phyloP scores from a whole-genome alignment of 495 filamentous ascomycete genomes.

The Penicilliopsis zonata region DNA sequence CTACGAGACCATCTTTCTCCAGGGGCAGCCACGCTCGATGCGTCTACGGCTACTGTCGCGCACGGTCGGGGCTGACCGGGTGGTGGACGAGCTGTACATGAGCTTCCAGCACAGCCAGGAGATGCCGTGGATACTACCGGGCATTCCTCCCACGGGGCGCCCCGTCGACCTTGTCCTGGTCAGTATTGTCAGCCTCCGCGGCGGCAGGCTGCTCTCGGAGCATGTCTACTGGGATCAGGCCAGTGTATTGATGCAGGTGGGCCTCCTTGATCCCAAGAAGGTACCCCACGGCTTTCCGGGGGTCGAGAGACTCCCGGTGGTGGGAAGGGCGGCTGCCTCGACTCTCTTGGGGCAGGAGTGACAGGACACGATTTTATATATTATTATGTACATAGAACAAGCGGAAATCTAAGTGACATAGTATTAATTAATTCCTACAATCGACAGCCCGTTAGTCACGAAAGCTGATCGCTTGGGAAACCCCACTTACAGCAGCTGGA shows the following conservation, averaged over 20 bases:
- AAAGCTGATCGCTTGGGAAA: too few relatives aligned
- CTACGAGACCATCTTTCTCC: conserved; percentile 61
- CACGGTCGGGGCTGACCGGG: conserved; percentile 46
- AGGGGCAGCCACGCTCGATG: conserved; percentile 51
- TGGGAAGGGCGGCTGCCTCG: conserved; percentile 11
- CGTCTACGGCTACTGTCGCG: conserved; percentile 57
- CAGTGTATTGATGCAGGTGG: conserved; percentile 62
- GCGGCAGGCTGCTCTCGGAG: conserved; percentile 62
- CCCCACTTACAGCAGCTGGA: too few relatives aligned
- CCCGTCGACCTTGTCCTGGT: conserved; percentile 57
- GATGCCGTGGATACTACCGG: conserved; percentile 71
- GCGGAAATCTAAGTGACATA: too few relatives aligned
- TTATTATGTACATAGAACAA: too few relatives aligned
- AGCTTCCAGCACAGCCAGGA: conserved; percentile 57
- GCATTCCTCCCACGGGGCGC: conserved; percentile 54
- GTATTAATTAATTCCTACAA: too few relatives aligned
- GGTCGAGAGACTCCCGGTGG: conserved; percentile 14
- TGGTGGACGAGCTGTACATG: conserved; percentile 45
- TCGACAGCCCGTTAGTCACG: too few relatives aligned
- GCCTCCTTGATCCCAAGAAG: conserved; percentile 51
- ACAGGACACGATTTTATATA: too few relatives aligned
- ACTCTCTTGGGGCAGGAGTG: too few relatives aligned
- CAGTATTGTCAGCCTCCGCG: conserved; percentile 59
- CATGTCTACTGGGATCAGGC: conserved; percentile 83
- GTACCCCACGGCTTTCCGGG: conserved; percentile 22